Conservation (phyloP, 176 grass and related monocot species). For the Eremochloa ophiuroides region DNA sequence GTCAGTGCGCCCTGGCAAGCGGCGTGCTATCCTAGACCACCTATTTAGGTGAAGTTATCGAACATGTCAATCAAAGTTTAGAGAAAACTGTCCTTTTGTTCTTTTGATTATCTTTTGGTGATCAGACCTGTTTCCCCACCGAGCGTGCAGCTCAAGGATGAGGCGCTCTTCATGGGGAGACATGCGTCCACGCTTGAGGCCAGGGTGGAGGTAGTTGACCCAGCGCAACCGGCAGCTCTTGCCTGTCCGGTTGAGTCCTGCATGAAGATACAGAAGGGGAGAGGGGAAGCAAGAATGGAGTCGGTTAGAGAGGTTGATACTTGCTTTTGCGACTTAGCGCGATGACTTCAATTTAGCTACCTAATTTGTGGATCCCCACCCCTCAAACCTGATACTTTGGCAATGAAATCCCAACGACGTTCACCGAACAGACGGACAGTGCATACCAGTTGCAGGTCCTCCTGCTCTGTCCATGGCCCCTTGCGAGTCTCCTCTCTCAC, state of each 20-base stretch:
- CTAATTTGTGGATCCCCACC: slow-evolving; percentile 76
- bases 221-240: slow-evolving; percentile 87
- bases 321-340: slow-evolving; percentile 42
- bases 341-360: slow-evolving; percentile 27
- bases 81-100: not conserved
- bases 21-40: slow-evolving; percentile 83
- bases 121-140: slow-evolving; percentile 85
- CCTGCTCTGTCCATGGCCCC: slow-evolving; percentile 86
- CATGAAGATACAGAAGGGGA: slow-evolving; percentile 6
- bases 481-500: slow-evolving; percentile 77
- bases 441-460: slow-evolving; percentile 99
- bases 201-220: slow-evolving; percentile 96
- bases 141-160: slow-evolving; percentile 83
- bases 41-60: slow-evolving; percentile 32
- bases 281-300: slow-evolving; percentile 26
- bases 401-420: slow-evolving; percentile 99
- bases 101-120: not conserved
- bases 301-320: slow-evolving; percentile 28
- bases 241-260: slow-evolving; percentile 82
- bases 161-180: slow-evolving; percentile 78
- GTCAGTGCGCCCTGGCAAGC: slow-evolving; percentile 77
- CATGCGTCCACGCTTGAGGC: slow-evolving; percentile 86
- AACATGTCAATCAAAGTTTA: not conserved
- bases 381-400: slow-evolving; percentile 99
- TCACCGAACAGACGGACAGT: slow-evolving; percentile 94